Percentiles rank a stretch among this genome's conserved stretches.
phyloP scores from a whole-genome alignment of 129 eudicot genomes.

The carrot (Daucus carota) region DH1_v3.0 NC_030387.2:35353501-35354000 shows the following conservation, averaged over 20 bases:
- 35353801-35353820: background rate
- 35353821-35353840: background rate
- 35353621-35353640: background rate
- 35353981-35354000: background rate
- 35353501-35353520: background rate
- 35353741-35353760: background rate
- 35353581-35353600: too few relatives aligned
- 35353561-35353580: background rate
- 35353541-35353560: background rate
- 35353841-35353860: background rate
- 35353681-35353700: background rate
- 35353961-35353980: background rate
- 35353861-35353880: background rate
- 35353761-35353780: background rate
- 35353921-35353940: background rate
- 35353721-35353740: background rate
- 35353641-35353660: background rate
- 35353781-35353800: background rate
- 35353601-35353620: too few relatives aligned
- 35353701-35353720: background rate
- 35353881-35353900: background rate
- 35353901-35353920: background rate
- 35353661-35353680: background rate
- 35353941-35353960: background rate
- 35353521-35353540: background rate